These are phyloP conservation scores for Neurospora tetraspora DNA, from an alignment of 495 filamentous ascomycete species.

Conservation along the genomic window DNA sequence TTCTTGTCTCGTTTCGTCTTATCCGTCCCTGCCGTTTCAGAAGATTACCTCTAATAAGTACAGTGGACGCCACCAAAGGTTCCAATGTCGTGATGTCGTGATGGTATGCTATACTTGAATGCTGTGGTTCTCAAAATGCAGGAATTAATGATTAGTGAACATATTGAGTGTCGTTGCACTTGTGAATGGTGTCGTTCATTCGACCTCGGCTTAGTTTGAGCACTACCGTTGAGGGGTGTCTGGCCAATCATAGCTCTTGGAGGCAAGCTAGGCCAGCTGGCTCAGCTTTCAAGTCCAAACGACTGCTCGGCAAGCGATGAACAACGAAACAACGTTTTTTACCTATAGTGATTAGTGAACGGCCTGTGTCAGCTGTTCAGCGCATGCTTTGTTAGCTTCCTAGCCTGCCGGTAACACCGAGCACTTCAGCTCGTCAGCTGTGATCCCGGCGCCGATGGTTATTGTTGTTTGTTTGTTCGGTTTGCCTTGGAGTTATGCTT, in stretches of 20 bases:
- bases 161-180: background rate
- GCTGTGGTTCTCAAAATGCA: background rate
- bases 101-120: background rate
- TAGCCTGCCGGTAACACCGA: background rate
- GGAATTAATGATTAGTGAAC: background rate
- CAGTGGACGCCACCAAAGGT: background rate
- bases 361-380: background rate
- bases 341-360: background rate
- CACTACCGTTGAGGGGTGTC: background rate
- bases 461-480: background rate
- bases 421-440: background rate
- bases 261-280: too few relatives aligned
- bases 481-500: background rate
- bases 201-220: background rate
- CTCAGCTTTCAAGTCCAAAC: background rate
- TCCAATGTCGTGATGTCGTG: background rate
- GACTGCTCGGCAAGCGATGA: background rate
- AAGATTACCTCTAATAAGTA: background rate
- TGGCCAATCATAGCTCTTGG: background rate
- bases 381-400: background rate
- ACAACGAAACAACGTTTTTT: background rate
- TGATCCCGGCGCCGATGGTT: background rate
- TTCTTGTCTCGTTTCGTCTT: background rate
- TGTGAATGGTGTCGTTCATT: background rate
- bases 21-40: too few relatives aligned